A percentile compares a stretch with the other conserved stretches of the same genome.
Conservation (phyloP, 768 basidiomycete species). For the Botryobasidium botryosum region DNA sequence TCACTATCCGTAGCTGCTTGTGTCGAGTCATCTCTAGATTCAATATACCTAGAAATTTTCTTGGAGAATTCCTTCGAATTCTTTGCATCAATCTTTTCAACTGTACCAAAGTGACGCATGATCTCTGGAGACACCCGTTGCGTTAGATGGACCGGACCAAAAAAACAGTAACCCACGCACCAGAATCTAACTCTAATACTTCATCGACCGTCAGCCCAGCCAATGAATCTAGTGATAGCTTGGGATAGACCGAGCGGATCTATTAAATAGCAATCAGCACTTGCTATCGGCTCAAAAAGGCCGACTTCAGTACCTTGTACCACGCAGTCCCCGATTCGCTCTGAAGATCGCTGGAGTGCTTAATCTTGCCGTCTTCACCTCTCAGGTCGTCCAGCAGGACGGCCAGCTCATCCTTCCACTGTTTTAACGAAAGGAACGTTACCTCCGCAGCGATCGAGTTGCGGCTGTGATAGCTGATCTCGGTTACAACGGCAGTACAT, state of each 20-base stretch:
- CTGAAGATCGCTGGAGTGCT: constrained; percentile 35
- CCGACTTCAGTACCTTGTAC: constrained; percentile 45
- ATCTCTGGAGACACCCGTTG: too few relatives aligned
- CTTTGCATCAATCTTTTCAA: constrained; percentile 32
- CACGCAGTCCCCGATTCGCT: constrained; percentile 46
- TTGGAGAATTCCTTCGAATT: constrained; percentile 36
- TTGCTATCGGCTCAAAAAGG: neutral
- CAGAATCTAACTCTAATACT: too few relatives aligned
- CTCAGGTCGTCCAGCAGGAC: constrained; percentile 39
- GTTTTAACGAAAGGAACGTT: constrained; percentile 35
- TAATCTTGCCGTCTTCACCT: constrained; percentile 39
- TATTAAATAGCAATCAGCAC: neutral
- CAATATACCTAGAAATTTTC: constrained; percentile 45
- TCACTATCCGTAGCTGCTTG: constrained; percentile 25
- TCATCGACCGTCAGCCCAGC: neutral
- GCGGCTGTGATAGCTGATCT: constrained; percentile 38
- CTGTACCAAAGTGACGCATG: constrained; percentile 31
- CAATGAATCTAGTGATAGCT: neutral
- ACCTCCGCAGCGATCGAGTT: constrained; percentile 41
- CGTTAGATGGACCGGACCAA: too few relatives aligned
- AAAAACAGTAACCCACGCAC: too few relatives aligned
- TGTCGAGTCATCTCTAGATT: constrained; percentile 42
- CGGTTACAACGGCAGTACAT: constrained; percentile 49
- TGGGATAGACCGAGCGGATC: neutral
- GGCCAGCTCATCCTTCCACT: constrained; percentile 40